Evolutionary conservation across 148 eudicot genomes (phyloP).

Genomic region (Persicaria maculosa): DNA sequence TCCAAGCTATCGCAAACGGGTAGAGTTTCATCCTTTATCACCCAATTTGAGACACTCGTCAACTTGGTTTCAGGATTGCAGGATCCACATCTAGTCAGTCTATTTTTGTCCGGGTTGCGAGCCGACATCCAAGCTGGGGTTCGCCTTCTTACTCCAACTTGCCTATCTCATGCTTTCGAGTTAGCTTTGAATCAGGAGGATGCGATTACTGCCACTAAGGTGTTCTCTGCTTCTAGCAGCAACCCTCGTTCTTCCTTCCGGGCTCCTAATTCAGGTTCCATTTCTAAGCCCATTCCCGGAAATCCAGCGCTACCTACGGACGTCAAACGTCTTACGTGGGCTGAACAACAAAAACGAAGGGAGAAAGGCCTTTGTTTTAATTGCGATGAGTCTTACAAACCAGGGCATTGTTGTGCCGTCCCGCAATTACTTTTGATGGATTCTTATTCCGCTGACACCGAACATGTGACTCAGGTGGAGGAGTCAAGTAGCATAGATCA

Average conservation of each 20-base stretch:
- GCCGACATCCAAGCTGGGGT: too few relatives aligned
- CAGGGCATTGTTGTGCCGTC: neutral
- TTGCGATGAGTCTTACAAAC: neutral
- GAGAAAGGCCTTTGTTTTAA: constrained; percentile 1
- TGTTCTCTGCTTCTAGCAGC: neutral
- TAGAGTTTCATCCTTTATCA: neutral
- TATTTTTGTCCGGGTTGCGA: too few relatives aligned
- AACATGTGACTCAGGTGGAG: neutral
- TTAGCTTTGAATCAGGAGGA: too few relatives aligned
- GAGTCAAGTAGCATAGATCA: neutral
- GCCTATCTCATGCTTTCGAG: neutral
- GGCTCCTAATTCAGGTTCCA: neutral
- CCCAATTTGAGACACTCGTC: too few relatives aligned
- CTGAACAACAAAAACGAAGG: neutral
- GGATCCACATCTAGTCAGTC: too few relatives aligned
- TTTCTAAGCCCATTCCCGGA: neutral
- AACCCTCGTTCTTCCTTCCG: neutral
- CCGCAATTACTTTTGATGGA: neutral
- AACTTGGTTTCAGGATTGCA: too few relatives aligned
- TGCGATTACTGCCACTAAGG: neutral
- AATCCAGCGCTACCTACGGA: neutral
- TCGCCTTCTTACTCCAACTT: neutral
- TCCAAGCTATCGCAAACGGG: neutral
- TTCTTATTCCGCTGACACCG: neutral
- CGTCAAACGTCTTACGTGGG: neutral